Evolutionary conservation across 192 early-diverging fungal genomes (phyloP), one percentile per base, ranked within the genome.

Genomic region (Entomortierella lignicola): DNA sequence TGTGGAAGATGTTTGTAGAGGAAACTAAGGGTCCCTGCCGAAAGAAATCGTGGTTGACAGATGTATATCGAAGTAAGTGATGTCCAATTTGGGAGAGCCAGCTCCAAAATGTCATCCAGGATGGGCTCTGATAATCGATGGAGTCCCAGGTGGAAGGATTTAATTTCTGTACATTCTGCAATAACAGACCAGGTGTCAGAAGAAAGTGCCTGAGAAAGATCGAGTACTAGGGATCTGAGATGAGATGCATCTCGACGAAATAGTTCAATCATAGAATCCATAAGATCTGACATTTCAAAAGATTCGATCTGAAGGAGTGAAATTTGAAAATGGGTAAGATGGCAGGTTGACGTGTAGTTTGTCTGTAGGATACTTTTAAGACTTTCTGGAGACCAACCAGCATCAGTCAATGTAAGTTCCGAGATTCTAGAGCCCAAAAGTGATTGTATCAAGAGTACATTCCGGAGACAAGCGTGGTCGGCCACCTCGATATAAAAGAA

Each of bases 41-140:
- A 39, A 25, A 79, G 27, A 29, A 61, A 70, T 0, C 75, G 75
- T 7, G 75, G 75, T 26, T 79, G 75, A 21, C 75, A 79, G n/a
- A 79, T 69, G n/a, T 79, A 70, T 11, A 79, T 30, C 0, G 62
- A 30, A 1, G 55, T 30, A 4, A 79, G 75, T 1, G 47, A 55
- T 4, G 21, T 41, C 75, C 75, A 79, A 6, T 55, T 56, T 1
- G 75, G 75, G 18, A 79, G 52, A 17, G 60, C 51, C 2, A 55
- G 21, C 17, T 60, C 56, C 29, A 79, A 52, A 47, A 79, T 70
- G 1, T 63, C 56, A 4, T 61, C 55, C 32, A 79, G 62, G 63
- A 70, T 61, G 17, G 75, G 75, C 39, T 79, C 67, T 15, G 75
- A 70, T 15, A 51, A 55, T 18, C 75, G 67, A 48, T 79, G 62